Percentiles rank a stretch among this genome's conserved stretches.
phyloP scores from a whole-genome alignment of 1,284 basidiomycete species.

The Austroboletus novae-zelandiae region DNA sequence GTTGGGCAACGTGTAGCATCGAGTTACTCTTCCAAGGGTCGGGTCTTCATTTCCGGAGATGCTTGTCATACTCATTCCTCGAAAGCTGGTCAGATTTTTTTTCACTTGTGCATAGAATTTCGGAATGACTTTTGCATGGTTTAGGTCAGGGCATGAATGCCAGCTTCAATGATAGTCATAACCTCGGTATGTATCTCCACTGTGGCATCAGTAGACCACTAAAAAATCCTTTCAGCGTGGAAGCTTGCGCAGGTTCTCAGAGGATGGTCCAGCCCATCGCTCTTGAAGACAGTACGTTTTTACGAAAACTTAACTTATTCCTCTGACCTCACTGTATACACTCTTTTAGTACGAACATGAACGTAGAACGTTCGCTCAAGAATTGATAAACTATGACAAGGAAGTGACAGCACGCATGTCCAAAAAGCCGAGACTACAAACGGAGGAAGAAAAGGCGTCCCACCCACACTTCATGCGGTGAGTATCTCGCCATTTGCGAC shows the following conservation, averaged over 20 bases:
- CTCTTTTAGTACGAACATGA: slow-evolving; percentile 59
- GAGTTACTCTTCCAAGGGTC: not conserved
- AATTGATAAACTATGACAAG: slow-evolving; percentile 78
- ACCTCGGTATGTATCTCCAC: slow-evolving; percentile 37
- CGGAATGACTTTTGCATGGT: not conserved
- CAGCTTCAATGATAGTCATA: slow-evolving; percentile 77
- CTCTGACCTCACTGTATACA: not conserved
- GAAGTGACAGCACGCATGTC: slow-evolving; percentile 76
- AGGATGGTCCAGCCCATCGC: slow-evolving; percentile 42
- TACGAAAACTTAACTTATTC: not conserved
- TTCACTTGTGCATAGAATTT: not conserved
- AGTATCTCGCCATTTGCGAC: slow-evolving; percentile 11
- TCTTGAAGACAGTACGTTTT: slow-evolving; percentile 66
- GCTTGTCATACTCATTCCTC: not conserved
- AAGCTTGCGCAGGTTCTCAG: not conserved
- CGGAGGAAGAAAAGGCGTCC: slow-evolving; percentile 55
- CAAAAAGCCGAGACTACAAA: slow-evolving; percentile 62
- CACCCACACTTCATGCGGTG: slow-evolving; percentile 63
- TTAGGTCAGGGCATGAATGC: slow-evolving; percentile 60
- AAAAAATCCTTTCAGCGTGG: not conserved
- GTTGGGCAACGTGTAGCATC: not conserved
- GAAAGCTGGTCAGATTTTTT: not conserved
- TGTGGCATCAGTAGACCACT: not conserved
- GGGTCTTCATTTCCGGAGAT: not conserved
- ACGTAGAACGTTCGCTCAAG: slow-evolving; percentile 69